Evolutionary conservation across 176 grass and related monocot species (phyloP), one percentile per base, ranked within the genome.

Genomic region (Rhynchospora pubera): DNA sequence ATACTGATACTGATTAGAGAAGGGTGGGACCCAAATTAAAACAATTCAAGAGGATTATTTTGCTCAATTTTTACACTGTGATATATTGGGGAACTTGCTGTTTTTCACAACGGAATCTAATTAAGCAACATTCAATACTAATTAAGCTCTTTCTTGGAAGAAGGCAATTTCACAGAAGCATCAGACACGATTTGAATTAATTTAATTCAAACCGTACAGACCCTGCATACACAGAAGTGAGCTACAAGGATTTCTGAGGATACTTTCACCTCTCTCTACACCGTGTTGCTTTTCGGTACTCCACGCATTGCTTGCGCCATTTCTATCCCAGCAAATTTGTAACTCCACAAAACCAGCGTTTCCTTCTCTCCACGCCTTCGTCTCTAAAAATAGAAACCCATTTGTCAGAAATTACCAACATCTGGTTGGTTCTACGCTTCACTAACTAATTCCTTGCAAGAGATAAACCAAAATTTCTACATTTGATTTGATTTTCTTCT

Each of bases 351-450:
- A 83, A 83, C 46, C 64, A 65, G n/a, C 53, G 18, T 77, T 78
- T 75, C 53, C 62, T 52, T 84, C 71, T 84, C 32, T 77, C 69
- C 58, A 45, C 45, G 46, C 26, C 19, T 72, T 62, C 22, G 26
- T 61, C 75, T 62, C 70, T 85, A 59, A 79, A 68, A 77, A 63
- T 51, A 85, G 84, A 78, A 79, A 67, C 45, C 71, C 57, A 79
- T 65, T 74, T 85, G 57, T 51, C 57, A 63, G 59, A 52, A 79
- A 39, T 62, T 55, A 16, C 72, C 73, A 5, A 51, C 26, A 50
- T 67, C 10, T 85, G 57, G 15, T 78, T 74, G 43, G 72, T 79
- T 85, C 68, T 78, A 10, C 28, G 9, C 23, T 65, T 65, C 70
- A 48, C 45, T 44, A 66, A 56, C 71, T 24, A 62, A 62, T 65